These are phyloP conservation scores for Phytophthora colocasiae DNA, from an alignment of 352 stramenopile species.

Conservation along the genomic window DNA sequence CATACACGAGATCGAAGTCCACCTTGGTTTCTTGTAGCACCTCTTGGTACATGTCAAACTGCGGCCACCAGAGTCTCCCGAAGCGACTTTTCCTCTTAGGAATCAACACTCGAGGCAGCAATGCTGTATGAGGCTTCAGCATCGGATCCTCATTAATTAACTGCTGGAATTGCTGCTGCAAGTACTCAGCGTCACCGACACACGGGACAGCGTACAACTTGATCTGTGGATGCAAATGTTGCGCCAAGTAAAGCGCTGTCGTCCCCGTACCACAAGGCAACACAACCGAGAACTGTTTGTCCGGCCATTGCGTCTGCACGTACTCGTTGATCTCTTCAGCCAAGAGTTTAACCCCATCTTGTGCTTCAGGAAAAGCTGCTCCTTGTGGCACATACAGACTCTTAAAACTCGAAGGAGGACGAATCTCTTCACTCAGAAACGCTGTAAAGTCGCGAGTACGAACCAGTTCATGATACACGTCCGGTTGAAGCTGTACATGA, in stretches of 20 bases:
- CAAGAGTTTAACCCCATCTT: slow-evolving; percentile 62
- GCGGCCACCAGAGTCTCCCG: slow-evolving; percentile 60
- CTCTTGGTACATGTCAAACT: slow-evolving; percentile 69
- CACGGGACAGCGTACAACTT: slow-evolving; percentile 74
- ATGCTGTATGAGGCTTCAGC: slow-evolving; percentile 1
- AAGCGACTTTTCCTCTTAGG: slow-evolving; percentile 73
- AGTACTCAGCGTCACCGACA: slow-evolving; percentile 68
- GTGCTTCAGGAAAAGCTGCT: slow-evolving; percentile 67
- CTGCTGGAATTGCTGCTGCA: slow-evolving; percentile 59
- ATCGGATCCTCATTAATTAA: slow-evolving; percentile 43
- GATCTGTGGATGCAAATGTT: slow-evolving; percentile 58
- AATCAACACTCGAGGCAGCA: slow-evolving; percentile 51
- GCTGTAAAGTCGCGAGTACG: slow-evolving; percentile 47
- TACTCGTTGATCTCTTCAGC: slow-evolving; percentile 82
- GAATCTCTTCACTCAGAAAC: slow-evolving; percentile 18
- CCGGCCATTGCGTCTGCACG: slow-evolving; percentile 23
- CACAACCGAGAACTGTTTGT: slow-evolving; percentile 61
- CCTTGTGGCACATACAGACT: slow-evolving; percentile 72
- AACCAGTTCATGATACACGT: slow-evolving; percentile 57
- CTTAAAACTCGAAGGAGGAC: slow-evolving; percentile 13
- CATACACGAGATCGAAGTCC: slow-evolving; percentile 84
- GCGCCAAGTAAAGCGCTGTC: slow-evolving; percentile 81
- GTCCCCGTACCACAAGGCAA: slow-evolving; percentile 81
- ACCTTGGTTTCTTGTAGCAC: slow-evolving; percentile 63
- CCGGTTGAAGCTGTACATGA: slow-evolving; percentile 54